Evolutionary conservation across 1,284 basidiomycete species (phyloP).

Genomic region (Boletus semigastroideus): DNA sequence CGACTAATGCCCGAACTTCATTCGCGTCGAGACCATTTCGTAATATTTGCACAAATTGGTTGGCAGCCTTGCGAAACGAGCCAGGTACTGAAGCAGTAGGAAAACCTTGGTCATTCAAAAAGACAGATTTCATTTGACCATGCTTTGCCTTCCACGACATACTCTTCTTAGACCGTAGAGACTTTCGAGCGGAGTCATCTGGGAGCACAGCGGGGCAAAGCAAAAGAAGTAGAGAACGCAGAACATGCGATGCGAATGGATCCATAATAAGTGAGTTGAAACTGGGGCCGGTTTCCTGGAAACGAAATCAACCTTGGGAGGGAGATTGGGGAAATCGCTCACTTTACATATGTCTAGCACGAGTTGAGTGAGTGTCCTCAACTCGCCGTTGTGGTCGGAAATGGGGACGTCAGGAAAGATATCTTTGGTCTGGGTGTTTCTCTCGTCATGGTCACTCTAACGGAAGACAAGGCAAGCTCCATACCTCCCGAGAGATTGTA

Average conservation of each 20-base stretch:
- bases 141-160: conserved; percentile 73
- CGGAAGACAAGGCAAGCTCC: neutral
- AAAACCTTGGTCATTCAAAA: conserved; percentile 42
- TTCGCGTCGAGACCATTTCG: conserved; percentile 59
- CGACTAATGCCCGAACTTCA: conserved; percentile 81
- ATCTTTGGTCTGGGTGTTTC: conserved; percentile 51
- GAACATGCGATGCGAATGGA: conserved; percentile 85
- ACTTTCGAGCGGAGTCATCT: conserved; percentile 36
- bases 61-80: conserved; percentile 53
- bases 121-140: conserved; percentile 73
- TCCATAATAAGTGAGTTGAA: conserved; percentile 72
- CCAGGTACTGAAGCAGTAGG: conserved; percentile 41
- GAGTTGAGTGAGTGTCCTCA: conserved; percentile 73
- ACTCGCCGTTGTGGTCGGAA: conserved; percentile 56
- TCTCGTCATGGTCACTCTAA: conserved; percentile 1
- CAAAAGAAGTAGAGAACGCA: conserved; percentile 76
- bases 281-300: conserved; percentile 66
- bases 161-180: conserved; percentile 75
- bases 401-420: conserved; percentile 55
- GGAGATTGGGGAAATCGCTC: conserved; percentile 20
- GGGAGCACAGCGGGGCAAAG: conserved; percentile 58
- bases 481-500: conserved; percentile 81
- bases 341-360: conserved; percentile 68
- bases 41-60: conserved; percentile 54
- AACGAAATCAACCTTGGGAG: conserved; percentile 6